phyloP scores from a whole-genome alignment of 2,329 filamentous ascomycete genomes.

The Conoideocrella luteorostrata region DNA sequence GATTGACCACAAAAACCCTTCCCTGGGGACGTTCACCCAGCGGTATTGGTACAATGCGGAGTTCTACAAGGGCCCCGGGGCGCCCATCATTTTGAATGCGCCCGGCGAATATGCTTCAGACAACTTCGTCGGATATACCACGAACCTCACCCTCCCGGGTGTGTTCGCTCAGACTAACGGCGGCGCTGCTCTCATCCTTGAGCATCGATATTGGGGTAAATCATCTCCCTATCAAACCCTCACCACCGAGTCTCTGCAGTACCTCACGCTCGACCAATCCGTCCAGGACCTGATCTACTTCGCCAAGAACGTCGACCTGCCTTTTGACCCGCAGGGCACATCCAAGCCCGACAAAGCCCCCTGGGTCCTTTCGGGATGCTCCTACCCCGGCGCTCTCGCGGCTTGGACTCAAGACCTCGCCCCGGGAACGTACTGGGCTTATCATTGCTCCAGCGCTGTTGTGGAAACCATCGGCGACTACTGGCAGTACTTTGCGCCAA shows the following conservation, averaged over 20 bases:
- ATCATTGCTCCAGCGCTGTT: constrained; percentile 71
- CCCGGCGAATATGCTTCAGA: constrained; percentile 57
- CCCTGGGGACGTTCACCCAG: constrained; percentile 56
- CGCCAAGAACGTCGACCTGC: constrained; percentile 61
- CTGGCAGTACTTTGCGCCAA: constrained; percentile 49
- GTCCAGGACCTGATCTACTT: constrained; percentile 73
- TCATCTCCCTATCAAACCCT: constrained; percentile 62
- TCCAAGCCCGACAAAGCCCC: constrained; percentile 59
- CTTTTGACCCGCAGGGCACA: constrained; percentile 57
- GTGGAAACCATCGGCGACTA: constrained; percentile 69
- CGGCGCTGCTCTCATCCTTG: constrained; percentile 69
- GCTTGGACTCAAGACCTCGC: constrained; percentile 67
- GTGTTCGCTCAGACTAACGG: constrained; percentile 60
- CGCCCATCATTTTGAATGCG: constrained; percentile 65
- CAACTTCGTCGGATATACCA: constrained; percentile 55
- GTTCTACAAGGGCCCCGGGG: constrained; percentile 67
- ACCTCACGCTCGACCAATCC: constrained; percentile 72
- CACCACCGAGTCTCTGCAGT: constrained; percentile 60
- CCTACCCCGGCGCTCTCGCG: constrained; percentile 70
- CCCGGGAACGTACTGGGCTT: constrained; percentile 67
- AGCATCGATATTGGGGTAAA: constrained; percentile 77
- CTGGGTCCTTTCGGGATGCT: constrained; percentile 72
- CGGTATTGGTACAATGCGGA: constrained; percentile 76
- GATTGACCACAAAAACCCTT: constrained; percentile 51
- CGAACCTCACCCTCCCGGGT: constrained; percentile 64